These are phyloP conservation scores for Trypanosoma caninum DNA, from an alignment of 208 protist species.

Conservation along the genomic window DNA sequence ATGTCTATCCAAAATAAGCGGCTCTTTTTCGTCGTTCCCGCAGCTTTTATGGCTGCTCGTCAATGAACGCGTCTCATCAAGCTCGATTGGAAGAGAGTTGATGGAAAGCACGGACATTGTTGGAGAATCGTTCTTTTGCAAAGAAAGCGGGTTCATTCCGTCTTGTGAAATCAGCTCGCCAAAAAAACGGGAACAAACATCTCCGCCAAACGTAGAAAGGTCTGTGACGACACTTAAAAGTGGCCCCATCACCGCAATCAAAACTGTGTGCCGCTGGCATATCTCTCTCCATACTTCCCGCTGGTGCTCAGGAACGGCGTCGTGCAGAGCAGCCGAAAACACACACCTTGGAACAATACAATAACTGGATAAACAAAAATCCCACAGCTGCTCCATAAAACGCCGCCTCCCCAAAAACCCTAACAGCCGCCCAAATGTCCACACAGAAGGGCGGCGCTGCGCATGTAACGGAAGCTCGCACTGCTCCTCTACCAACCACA, in stretches of 20 bases:
- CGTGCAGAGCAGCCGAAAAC: background rate
- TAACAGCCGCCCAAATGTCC: slow-evolving; percentile 33
- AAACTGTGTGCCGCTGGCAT: slow-evolving; percentile 8
- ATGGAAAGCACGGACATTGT: slow-evolving; percentile 15
- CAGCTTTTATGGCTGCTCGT: background rate
- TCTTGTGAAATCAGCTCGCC: background rate
- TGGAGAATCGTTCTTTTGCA: background rate
- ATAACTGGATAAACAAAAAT: slow-evolving; percentile 46
- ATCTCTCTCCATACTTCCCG: background rate
- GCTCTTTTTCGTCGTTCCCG: background rate
- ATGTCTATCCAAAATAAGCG: background rate
- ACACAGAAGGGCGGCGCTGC: slow-evolving; percentile 9
- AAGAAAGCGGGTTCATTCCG: background rate
- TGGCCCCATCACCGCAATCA: slow-evolving; percentile 14
- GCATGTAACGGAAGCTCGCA: background rate
- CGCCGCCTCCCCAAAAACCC: slow-evolving; percentile 37
- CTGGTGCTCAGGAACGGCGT: slow-evolving; percentile 6
- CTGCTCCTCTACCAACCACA: slow-evolving; percentile 11
- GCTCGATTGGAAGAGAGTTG: slow-evolving; percentile 6
- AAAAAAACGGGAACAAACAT: slow-evolving; percentile 11
- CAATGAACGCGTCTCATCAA: slow-evolving; percentile 2
- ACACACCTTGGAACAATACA: slow-evolving; percentile 25
- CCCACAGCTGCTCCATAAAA: slow-evolving; percentile 41
- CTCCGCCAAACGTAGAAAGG: slow-evolving; percentile 6
- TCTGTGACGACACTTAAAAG: slow-evolving; percentile 11